Evolutionary conservation across 345 rosid species (phyloP).

Genomic region (Lenwebbia sp.): DNA sequence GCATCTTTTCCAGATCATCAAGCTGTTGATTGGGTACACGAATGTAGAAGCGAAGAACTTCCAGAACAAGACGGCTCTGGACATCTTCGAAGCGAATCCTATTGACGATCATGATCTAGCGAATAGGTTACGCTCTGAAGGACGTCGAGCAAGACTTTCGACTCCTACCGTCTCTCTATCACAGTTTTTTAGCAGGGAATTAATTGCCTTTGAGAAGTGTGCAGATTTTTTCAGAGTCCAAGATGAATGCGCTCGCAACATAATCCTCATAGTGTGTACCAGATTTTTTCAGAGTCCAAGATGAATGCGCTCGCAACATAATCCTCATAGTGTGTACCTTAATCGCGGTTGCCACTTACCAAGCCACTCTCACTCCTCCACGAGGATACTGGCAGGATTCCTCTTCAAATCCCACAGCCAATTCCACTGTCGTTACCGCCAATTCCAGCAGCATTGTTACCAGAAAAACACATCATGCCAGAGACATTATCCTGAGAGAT

Average conservation of each 20-base stretch:
- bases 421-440: not conserved
- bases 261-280: rapidly evolving
- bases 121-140: not conserved
- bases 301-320: no score
- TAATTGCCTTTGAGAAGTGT: rapidly evolving
- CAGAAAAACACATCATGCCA: not conserved
- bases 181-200: not conserved
- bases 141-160: not conserved
- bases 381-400: not conserved
- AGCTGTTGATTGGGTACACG: not conserved
- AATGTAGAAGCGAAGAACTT: no score
- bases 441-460: not conserved
- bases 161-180: not conserved
- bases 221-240: not conserved
- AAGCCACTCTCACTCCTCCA: not conserved
- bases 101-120: no score
- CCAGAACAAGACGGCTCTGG: no score
- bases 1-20: not conserved
- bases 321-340: no score
- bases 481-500: not conserved
- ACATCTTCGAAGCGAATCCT: no score
- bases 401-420: not conserved
- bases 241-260: rapidly evolving
- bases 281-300: no score
- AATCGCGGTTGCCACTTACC: not conserved